Conservation (phyloP, 1,284 basidiomycete species). For the Ustilago curta region DNA sequence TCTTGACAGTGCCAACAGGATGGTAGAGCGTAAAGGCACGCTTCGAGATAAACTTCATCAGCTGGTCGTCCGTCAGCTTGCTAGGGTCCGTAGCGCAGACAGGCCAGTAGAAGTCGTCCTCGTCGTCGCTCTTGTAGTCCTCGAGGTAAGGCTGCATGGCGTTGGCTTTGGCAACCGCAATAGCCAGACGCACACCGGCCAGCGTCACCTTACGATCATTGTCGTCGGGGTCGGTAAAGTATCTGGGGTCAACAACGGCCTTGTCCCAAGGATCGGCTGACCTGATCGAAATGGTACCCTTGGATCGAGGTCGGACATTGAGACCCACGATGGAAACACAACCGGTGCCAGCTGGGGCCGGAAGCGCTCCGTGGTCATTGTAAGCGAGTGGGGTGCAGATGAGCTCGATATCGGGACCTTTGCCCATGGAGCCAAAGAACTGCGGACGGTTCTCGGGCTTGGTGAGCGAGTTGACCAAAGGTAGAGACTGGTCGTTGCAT, state of each 20-base stretch:
- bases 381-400: slow-evolving; percentile 50
- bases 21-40: slow-evolving; percentile 76
- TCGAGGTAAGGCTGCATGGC: slow-evolving; percentile 48
- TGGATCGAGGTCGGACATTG: slow-evolving; percentile 54
- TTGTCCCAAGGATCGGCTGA: slow-evolving; percentile 51
- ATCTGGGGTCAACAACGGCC: slow-evolving; percentile 49
- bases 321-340: slow-evolving; percentile 50
- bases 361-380: slow-evolving; percentile 40
- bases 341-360: slow-evolving; percentile 39
- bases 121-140: slow-evolving; percentile 38
- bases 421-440: slow-evolving; percentile 56
- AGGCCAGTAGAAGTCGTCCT: slow-evolving; percentile 51
- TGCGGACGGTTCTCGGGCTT: slow-evolving; percentile 51
- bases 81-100: slow-evolving; percentile 51
- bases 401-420: slow-evolving; percentile 68
- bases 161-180: slow-evolving; percentile 35
- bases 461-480: slow-evolving; percentile 42
- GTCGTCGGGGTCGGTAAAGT: slow-evolving; percentile 51
- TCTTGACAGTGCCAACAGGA: slow-evolving; percentile 72
- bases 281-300: slow-evolving; percentile 40
- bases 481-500: slow-evolving; percentile 63
- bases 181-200: slow-evolving; percentile 45
- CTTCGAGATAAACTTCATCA: slow-evolving; percentile 70
- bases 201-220: slow-evolving; percentile 56
- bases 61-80: slow-evolving; percentile 57